Conservation (phyloP, 805 yeast species). For the Candida schatavii region DNA sequence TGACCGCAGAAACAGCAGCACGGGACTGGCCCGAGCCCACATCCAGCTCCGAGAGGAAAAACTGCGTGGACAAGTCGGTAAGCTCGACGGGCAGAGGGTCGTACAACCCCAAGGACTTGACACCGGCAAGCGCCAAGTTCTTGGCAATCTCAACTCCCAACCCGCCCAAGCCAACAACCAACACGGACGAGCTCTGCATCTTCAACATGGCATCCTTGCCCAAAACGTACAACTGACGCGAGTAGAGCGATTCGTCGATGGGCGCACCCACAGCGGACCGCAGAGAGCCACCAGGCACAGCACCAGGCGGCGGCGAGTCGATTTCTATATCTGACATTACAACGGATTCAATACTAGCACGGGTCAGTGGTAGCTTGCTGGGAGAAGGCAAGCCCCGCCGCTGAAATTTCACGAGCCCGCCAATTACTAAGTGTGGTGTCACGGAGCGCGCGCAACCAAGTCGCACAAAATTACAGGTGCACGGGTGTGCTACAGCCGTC, state of each 20-base stretch:
- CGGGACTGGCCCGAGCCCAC: slow-evolving; percentile 65
- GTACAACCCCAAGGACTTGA: slow-evolving; percentile 79
- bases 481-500: too few relatives aligned
- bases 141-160: slow-evolving; percentile 95
- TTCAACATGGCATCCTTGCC: slow-evolving; percentile 98
- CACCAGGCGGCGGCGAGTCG: slow-evolving; percentile 34
- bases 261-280: slow-evolving; percentile 16
- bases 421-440: too few relatives aligned
- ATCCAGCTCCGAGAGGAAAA: slow-evolving; percentile 69
- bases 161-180: slow-evolving; percentile 87
- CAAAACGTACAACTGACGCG: slow-evolving; percentile 92
- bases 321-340: slow-evolving; percentile 41
- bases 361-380: too few relatives aligned
- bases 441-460: too few relatives aligned
- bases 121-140: slow-evolving; percentile 96
- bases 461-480: too few relatives aligned
- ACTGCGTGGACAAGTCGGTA: slow-evolving; percentile 83
- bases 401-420: too few relatives aligned
- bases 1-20: slow-evolving; percentile 66
- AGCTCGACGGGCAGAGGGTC: slow-evolving; percentile 72
- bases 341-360: too few relatives aligned
- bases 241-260: slow-evolving; percentile 92
- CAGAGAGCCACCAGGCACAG: background rate
- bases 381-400: too few relatives aligned
- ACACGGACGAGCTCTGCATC: slow-evolving; percentile 92